A percentile compares a stretch with the other conserved stretches of the same genome.
phyloP scores from a whole-genome alignment of 768 basidiomycete species.

The Tubosaeta sp. region DNA sequence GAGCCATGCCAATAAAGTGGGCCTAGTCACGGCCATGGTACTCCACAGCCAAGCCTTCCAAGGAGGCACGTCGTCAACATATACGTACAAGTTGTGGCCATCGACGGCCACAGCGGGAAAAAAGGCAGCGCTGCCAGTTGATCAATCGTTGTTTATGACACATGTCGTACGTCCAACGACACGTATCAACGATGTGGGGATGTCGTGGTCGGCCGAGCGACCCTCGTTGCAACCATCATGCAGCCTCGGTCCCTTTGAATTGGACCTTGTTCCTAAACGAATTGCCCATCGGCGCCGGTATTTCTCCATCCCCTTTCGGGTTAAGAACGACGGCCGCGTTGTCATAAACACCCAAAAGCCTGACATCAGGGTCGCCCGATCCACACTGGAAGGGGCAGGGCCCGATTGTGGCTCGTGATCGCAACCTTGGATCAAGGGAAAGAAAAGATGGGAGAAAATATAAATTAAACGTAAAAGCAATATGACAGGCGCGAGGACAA shows the following conservation, averaged over 20 bases:
- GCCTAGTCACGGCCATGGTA: background rate
- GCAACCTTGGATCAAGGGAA: background rate
- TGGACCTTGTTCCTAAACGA: background rate
- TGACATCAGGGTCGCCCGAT: background rate
- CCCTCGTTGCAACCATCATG: background rate
- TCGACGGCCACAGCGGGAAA: background rate
- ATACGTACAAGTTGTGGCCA: background rate
- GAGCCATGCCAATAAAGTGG: background rate
- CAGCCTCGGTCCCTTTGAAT: background rate
- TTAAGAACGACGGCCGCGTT: background rate
- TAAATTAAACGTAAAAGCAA: background rate
- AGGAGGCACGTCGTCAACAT: background rate
- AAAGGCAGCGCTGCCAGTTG: background rate
- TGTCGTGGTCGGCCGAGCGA: background rate
- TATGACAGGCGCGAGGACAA: background rate
- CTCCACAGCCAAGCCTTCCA: background rate
- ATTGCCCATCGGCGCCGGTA: background rate
- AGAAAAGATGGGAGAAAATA: background rate
- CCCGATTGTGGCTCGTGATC: background rate
- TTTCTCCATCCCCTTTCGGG: background rate
- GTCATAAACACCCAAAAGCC: background rate
- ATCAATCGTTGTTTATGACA: background rate
- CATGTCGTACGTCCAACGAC: background rate
- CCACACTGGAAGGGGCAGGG: background rate
- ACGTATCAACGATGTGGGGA: too few relatives aligned